These are phyloP conservation scores for Mycena latifolia DNA, from an alignment of 768 basidiomycete genomes.

Conservation along the genomic window DNA sequence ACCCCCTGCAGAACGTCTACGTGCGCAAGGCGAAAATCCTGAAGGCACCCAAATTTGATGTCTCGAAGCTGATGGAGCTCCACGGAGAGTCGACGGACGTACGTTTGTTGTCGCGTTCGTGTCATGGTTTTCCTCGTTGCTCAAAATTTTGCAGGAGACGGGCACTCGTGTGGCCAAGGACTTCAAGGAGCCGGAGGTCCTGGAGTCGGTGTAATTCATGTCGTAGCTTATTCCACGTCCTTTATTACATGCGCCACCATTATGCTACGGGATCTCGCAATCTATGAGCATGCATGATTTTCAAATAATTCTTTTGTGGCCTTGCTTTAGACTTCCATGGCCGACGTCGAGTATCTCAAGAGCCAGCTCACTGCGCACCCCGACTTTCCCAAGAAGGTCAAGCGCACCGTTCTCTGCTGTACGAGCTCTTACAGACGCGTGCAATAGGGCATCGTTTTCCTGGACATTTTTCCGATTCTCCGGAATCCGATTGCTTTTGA, in stretches of 20 bases:
- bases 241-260: conserved; percentile 49
- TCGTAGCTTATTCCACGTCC: conserved; percentile 41
- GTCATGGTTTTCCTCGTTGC: neutral
- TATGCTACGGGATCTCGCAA: conserved; percentile 42
- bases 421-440: conserved; percentile 1
- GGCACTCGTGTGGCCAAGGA: conserved; percentile 95
- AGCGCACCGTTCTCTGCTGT: conserved; percentile 25
- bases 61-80: conserved; percentile 94
- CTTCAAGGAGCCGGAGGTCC: conserved; percentile 97
- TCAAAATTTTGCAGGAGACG: conserved; percentile 75
- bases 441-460: conserved; percentile 86
- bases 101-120: conserved; percentile 49
- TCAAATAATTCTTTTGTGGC: neutral
- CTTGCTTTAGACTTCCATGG: conserved; percentile 57
- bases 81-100: conserved; percentile 97
- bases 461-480: conserved; percentile 96
- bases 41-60: conserved; percentile 97
- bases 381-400: conserved; percentile 93
- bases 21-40: conserved; percentile 99
- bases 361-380: conserved; percentile 70
- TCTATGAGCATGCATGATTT: conserved; percentile 40
- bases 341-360: conserved; percentile 81
- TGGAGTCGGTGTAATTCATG: conserved; percentile 85
- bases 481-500: conserved; percentile 90
- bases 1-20: conserved; percentile 99